A percentile compares a stretch with the other conserved stretches of the same genome.
Evolutionary conservation across 2,329 filamentous ascomycete genomes (phyloP).

Genomic region (Cercospora berteroae): DNA sequence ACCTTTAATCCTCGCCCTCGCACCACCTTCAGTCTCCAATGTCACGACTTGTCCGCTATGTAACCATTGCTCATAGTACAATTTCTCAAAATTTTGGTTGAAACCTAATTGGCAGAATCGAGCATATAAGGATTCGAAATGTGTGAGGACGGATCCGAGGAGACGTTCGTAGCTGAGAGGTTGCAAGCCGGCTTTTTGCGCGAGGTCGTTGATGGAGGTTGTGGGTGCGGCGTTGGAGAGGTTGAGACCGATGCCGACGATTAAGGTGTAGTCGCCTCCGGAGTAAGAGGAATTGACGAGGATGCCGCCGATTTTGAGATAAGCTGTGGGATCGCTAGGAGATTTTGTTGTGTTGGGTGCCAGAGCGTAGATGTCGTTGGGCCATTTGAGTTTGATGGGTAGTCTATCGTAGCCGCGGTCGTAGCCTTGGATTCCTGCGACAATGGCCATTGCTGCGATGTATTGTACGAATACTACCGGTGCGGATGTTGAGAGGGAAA

Average conservation of each 20-base stretch:
- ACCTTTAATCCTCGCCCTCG: slow-evolving; percentile 73
- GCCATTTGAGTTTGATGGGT: slow-evolving; percentile 91
- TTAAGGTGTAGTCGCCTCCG: slow-evolving; percentile 73
- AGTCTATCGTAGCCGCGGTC: slow-evolving; percentile 70
- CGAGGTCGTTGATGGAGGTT: slow-evolving; percentile 75
- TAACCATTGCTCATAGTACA: slow-evolving; percentile 83
- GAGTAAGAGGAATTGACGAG: slow-evolving; percentile 84
- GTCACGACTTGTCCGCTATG: slow-evolving; percentile 69
- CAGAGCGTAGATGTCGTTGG: slow-evolving; percentile 73
- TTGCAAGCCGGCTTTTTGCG: slow-evolving; percentile 47
- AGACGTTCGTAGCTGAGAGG: slow-evolving; percentile 66
- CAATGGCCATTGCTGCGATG: slow-evolving; percentile 80
- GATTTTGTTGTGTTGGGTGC: slow-evolving; percentile 29
- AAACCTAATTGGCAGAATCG: slow-evolving; percentile 76
- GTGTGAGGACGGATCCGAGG: slow-evolving; percentile 74
- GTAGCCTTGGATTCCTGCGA: slow-evolving; percentile 78
- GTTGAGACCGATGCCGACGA: slow-evolving; percentile 82
- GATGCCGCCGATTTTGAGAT: slow-evolving; percentile 91
- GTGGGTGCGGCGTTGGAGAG: slow-evolving; percentile 85
- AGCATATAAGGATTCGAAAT: slow-evolving; percentile 73
- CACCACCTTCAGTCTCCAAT: slow-evolving; percentile 76
- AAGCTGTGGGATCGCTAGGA: slow-evolving; percentile 64
- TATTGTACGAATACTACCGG: slow-evolving; percentile 95
- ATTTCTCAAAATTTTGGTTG: slow-evolving; percentile 65
- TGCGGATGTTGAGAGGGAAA: slow-evolving; percentile 66